phyloP scores from a whole-genome alignment of 257 asterid genomes.

The Solanum lycopersicoides region DNA sequence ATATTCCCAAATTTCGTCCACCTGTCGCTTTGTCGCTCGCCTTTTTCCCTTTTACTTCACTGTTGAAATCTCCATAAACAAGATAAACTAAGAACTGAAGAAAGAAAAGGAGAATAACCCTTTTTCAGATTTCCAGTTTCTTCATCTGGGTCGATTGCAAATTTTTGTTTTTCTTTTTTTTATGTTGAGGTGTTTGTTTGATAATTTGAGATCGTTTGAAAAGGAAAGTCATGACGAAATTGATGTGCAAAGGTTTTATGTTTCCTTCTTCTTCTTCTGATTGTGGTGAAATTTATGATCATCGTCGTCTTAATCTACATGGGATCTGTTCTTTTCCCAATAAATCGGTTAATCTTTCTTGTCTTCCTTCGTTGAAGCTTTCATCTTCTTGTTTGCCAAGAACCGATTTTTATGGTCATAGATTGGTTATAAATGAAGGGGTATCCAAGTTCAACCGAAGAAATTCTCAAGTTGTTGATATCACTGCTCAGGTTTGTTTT shows the following conservation, averaged over 20 bases:
- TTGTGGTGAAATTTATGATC: not conserved
- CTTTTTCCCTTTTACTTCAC: not conserved
- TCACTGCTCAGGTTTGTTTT: not conserved
- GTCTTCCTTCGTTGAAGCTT: not conserved
- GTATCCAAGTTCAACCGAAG: not conserved
- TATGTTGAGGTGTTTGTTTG: not conserved
- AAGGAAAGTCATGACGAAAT: not conserved
- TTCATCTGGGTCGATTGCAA: not conserved
- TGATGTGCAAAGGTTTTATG: not conserved
- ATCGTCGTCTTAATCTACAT: not conserved
- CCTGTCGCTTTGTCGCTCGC: not conserved
- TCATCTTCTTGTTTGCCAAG: not conserved
- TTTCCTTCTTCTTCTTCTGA: not conserved
- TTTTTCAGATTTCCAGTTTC: not conserved
- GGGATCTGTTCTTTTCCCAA: not conserved
- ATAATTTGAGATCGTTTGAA: not conserved
- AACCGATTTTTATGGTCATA: not conserved
- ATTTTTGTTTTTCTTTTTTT: not conserved
- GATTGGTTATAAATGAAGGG: not conserved
- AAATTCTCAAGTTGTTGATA: not conserved
- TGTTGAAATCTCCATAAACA: not conserved
- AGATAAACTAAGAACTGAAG: not conserved
- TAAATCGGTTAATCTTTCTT: not conserved
- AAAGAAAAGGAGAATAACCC: not conserved
- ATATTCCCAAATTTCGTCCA: not conserved